Percentiles rank a stretch among this genome's conserved stretches.
phyloP scores from a whole-genome alignment of 2,329 filamentous ascomycete species.

The Teratosphaeria gauchensis region DNA sequence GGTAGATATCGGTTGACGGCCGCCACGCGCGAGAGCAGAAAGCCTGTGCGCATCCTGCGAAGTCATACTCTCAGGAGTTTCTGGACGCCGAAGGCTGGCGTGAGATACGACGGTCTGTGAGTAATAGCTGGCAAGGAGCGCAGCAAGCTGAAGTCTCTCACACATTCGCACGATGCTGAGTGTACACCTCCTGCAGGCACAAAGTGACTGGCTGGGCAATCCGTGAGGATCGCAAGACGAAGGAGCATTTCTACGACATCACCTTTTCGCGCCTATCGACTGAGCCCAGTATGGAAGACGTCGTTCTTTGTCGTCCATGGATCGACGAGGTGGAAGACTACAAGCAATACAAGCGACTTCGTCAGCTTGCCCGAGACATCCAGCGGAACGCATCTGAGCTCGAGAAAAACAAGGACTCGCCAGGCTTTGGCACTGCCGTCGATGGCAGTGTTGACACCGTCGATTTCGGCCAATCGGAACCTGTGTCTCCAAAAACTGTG shows the following conservation, averaged over 20 bases:
- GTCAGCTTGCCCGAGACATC: constrained; percentile 5
- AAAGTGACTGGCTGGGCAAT: constrained; percentile 34
- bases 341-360: constrained; percentile 36
- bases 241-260: constrained; percentile 29
- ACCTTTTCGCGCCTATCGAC: constrained; percentile 26
- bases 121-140: constrained; percentile 9
- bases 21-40: constrained; percentile 30
- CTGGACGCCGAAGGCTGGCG: constrained; percentile 37
- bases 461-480: neutral
- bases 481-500: neutral
- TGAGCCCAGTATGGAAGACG: constrained; percentile 23
- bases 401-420: neutral
- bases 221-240: constrained; percentile 16
- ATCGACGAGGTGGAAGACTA: constrained; percentile 41
- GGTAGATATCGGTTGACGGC: constrained; percentile 37
- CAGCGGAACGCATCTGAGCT: neutral
- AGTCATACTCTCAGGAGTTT: constrained; percentile 35
- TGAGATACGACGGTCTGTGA: constrained; percentile 41
- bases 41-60: constrained; percentile 36
- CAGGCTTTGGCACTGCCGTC: neutral
- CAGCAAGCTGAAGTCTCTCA: neutral
- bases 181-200: constrained; percentile 18
- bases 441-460: neutral
- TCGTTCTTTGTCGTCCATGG: constrained; percentile 30
- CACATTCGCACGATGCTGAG: neutral